Evolutionary conservation across 208 protist species (phyloP).

Genomic region (Angomonas desouzai): DNA sequence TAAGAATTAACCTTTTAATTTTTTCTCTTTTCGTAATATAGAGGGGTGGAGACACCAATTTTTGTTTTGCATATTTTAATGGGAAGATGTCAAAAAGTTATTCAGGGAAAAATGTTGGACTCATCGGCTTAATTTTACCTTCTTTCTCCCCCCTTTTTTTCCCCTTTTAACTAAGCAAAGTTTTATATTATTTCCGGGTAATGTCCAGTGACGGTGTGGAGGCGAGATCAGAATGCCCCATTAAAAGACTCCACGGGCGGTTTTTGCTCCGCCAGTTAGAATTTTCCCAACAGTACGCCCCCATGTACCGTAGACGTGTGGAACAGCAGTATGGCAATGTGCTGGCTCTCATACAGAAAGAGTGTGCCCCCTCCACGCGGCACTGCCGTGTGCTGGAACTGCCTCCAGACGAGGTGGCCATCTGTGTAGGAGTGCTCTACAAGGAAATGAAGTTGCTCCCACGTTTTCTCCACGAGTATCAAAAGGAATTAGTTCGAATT

Average conservation of each 20-base stretch:
- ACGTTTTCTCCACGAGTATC: constrained; percentile 84
- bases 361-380: constrained; percentile 1
- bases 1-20: constrained; percentile 8
- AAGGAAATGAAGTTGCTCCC: constrained; percentile 89
- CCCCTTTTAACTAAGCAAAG: not conserved
- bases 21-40: constrained; percentile 16
- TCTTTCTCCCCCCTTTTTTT: not conserved
- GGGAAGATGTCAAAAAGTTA: too few species aligned
- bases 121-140: not conserved
- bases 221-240: constrained; percentile 45
- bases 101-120: too few species aligned
- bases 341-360: constrained; percentile 30
- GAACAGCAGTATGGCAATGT: constrained; percentile 39
- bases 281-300: constrained; percentile 82
- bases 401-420: constrained; percentile 33
- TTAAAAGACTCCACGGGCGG: constrained; percentile 70
- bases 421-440: constrained; percentile 82
- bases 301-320: constrained; percentile 78
- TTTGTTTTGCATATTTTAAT: constrained; percentile 7
- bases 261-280: constrained; percentile 72
- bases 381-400: constrained; percentile 62
- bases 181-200: too few species aligned
- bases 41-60: not conserved
- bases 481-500: constrained; percentile 79
- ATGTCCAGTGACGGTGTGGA: constrained; percentile 13